Conservation (phyloP, 2,329 filamentous ascomycete genomes). For the Atkinsonella hypoxylon region DNA sequence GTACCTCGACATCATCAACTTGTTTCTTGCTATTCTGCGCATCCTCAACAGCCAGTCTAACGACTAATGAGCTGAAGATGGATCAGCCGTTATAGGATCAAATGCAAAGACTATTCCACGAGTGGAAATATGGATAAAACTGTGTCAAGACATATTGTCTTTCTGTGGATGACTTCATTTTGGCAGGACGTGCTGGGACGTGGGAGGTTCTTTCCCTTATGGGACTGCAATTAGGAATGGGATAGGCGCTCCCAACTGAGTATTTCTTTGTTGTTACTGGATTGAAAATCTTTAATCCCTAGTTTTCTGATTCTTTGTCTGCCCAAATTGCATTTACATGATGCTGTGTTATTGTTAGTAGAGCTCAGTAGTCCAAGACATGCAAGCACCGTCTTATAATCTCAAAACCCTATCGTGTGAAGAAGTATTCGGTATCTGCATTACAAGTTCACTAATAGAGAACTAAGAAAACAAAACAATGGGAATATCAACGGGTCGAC, state of each 20-base stretch:
- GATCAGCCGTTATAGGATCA: neutral
- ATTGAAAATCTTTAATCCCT: neutral
- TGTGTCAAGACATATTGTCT: neutral
- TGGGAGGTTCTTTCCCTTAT: neutral
- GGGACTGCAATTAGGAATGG: neutral
- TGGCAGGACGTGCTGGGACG: neutral
- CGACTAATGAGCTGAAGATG: conserved; percentile 48
- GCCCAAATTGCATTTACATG: no score
- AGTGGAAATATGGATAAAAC: neutral
- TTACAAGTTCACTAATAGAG: conserved; percentile 50
- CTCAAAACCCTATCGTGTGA: neutral
- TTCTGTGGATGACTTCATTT: neutral
- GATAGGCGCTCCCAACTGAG: neutral
- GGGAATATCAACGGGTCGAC: conserved; percentile 20
- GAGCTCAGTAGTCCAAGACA: no score
- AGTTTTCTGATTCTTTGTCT: neutral
- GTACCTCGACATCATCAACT: conserved; percentile 92
- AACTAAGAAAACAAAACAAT: conserved; percentile 33
- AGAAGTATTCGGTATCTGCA: conserved; percentile 46
- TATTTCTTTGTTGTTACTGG: neutral
- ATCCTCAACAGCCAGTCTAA: conserved; percentile 95
- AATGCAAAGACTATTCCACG: neutral
- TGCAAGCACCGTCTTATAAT: no score
- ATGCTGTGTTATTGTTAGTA: no score
- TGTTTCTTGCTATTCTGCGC: conserved; percentile 89